Percentiles rank a stretch among this genome's conserved stretches.
Evolutionary conservation across 2,329 filamentous ascomycete genomes (phyloP).

Genomic region (Neonectria hederae): DNA sequence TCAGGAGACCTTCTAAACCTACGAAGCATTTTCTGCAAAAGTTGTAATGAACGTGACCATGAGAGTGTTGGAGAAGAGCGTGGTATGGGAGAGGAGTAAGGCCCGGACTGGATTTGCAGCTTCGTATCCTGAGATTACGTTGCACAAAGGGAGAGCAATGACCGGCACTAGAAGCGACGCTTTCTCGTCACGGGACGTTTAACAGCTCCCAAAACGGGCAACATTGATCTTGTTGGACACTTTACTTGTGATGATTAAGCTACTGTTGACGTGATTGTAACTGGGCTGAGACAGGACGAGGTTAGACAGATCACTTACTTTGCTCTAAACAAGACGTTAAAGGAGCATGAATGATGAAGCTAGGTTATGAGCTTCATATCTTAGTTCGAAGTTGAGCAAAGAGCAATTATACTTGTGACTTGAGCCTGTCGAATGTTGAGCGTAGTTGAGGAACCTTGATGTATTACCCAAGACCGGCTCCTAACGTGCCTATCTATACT

Average conservation of each 20-base stretch:
- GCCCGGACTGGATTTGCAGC: slow-evolving; percentile 42
- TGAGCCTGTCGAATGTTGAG: not conserved
- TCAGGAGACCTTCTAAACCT: slow-evolving; percentile 78
- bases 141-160: slow-evolving; percentile 29
- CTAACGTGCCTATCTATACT: too few relatives aligned
- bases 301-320: slow-evolving; percentile 3
- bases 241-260: slow-evolving; percentile 8
- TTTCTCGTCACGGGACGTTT: slow-evolving; percentile 27
- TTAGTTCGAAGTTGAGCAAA: not conserved
- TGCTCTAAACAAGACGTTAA: not conserved
- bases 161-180: slow-evolving; percentile 39
- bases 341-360: not conserved
- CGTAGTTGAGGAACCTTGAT: not conserved
- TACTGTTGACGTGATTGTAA: not conserved
- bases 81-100: slow-evolving; percentile 33
- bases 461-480: too few relatives aligned
- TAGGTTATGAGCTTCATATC: not conserved
- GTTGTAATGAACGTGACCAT: slow-evolving; percentile 43
- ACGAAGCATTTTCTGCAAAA: slow-evolving; percentile 22
- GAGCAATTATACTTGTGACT: not conserved
- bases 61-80: slow-evolving; percentile 33
- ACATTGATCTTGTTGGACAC: slow-evolving; percentile 32
- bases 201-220: slow-evolving; percentile 14
- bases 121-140: slow-evolving; percentile 32
- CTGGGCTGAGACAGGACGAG: not conserved